Conservation (phyloP, 2,329 filamentous ascomycete genomes). For the Emydomyces testavorans region DNA sequence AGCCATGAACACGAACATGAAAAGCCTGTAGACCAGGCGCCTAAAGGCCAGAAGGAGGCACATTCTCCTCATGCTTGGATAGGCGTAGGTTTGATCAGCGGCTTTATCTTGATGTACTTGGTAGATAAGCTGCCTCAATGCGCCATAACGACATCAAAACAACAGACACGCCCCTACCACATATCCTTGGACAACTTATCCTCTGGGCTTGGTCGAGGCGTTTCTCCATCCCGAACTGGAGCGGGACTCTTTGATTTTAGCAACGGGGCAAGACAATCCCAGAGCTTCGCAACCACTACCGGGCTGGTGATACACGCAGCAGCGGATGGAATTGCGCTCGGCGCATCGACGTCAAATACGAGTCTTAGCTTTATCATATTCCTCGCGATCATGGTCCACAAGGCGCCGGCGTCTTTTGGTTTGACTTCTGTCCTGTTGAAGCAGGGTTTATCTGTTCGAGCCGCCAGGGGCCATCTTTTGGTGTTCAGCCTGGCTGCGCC, state of each 20-base stretch:
- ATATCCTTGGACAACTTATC: conserved; percentile 79
- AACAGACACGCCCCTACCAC: conserved; percentile 60
- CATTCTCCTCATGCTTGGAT: conserved; percentile 59
- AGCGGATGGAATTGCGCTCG: conserved; percentile 90
- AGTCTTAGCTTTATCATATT: conserved; percentile 86
- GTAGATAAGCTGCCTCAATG: conserved; percentile 76
- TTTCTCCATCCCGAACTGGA: conserved; percentile 32
- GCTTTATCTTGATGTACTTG: conserved; percentile 94
- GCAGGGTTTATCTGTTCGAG: conserved; percentile 79
- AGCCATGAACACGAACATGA: too few species aligned
- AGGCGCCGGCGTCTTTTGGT: conserved; percentile 90
- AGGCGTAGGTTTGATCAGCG: conserved; percentile 71
- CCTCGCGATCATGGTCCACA: conserved; percentile 92
- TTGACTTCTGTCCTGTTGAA: conserved; percentile 81
- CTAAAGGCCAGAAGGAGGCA: conserved; percentile 29
- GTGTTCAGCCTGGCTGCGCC: conserved; percentile 89
- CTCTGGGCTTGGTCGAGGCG: conserved; percentile 39
- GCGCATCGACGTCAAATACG: conserved; percentile 70
- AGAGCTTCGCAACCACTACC: conserved; percentile 66
- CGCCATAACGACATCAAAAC: conserved; percentile 52
- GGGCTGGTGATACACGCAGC: conserved; percentile 93
- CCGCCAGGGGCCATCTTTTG: conserved; percentile 70
- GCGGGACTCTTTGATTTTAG: conserved; percentile 26
- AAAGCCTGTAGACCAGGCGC: not conserved
- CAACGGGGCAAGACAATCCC: conserved; percentile 21